A percentile compares a stretch with the other conserved stretches of the same genome.
Conservation (phyloP, 495 filamentous ascomycete genomes). For the Hypoxylon fragiforme region DNA sequence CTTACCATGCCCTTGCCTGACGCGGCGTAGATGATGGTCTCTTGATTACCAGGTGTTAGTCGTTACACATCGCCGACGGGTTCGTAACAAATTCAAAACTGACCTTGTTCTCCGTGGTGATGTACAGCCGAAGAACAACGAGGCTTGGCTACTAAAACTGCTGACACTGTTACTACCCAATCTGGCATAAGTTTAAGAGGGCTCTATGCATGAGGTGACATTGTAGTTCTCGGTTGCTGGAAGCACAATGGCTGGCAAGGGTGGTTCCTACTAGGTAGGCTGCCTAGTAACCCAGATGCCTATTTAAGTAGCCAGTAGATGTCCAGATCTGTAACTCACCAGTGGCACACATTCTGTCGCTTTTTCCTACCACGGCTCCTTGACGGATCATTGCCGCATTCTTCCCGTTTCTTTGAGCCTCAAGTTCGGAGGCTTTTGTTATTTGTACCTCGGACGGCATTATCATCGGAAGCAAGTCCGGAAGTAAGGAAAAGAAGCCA, state of each 20-base stretch:
- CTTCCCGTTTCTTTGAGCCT: conserved; percentile 35
- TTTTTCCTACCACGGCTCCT: conserved; percentile 61
- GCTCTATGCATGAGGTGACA: conserved; percentile 16
- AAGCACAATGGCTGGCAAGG: conserved; percentile 10
- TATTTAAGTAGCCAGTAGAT: too few species aligned
- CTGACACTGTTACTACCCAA: conserved; percentile 20
- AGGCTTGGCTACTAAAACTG: conserved; percentile 51
- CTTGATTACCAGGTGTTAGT: too few species aligned
- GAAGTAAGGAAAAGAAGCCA: conserved; percentile 51
- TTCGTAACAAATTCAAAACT: conserved; percentile 18
- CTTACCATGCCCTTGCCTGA: conserved; percentile 45
- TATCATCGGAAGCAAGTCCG: conserved; percentile 56
- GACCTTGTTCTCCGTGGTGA: conserved; percentile 55
- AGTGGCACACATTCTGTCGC: conserved; percentile 60
- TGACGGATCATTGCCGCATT: conserved; percentile 42
- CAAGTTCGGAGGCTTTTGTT: conserved; percentile 47
- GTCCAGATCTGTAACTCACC: conserved; percentile 43
- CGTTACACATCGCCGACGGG: conserved; percentile 4
- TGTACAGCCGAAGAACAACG: conserved; percentile 45
- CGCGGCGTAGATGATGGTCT: conserved; percentile 51
- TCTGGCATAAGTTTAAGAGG: conserved; percentile 16
- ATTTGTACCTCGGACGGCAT: conserved; percentile 50
- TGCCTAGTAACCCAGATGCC: too few species aligned
- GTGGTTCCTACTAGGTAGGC: too few species aligned
- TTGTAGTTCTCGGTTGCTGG: neutral